Base-by-base conservation (phyloP, 352 stramenopile genomes). In the Phytophthora ramorum region DNA sequence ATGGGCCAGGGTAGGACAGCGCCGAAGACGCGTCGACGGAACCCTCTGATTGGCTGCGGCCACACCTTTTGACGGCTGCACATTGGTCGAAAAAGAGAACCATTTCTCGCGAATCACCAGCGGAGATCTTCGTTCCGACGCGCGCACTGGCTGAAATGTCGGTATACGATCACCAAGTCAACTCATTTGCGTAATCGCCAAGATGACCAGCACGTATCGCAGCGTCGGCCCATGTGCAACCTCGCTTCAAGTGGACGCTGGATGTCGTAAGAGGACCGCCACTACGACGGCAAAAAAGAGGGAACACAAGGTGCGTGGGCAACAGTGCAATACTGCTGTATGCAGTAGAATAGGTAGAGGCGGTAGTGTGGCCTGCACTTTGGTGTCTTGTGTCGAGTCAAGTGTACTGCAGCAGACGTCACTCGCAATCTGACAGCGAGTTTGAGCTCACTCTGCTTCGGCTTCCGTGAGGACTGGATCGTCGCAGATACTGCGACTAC, bases 1-100 rank as follows among this genome's bases (percentile, higher is more conserved):
- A 73, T 73, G 64, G 64, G 46, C 0, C 28, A 16, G 45, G 58
- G 51, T 69, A 63, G 64, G 64, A 72, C 64, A 72, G 38, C 26
- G 20, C 5, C 24, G 5, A 5, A 5, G 24, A 5, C n/a, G n/a
- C n/a, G n/a, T n/a, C n/a, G n/a, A n/a, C n/a, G n/a, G n/a, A n/a
- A n/a, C n/a, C 24, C 24, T 6, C 16, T 56, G 13, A 71, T 72
- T 69, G 46, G 58, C 58, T 49, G 35, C 16, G 38, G 57, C 17
- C 49, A 62, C 19, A 10, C 16, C 17, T 14, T 35, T 20, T 20
- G 14, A 16, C 16, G 55, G 16, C 17, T 4, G 9, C 4, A 4
- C 40, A 51, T 37, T 62, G 30, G 41, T 12, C 9, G 32, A 62
- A 62, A 53, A 34, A n/a, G 13, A 16, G 4, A 4, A 9, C n/a